Conservation (phyloP, 352 stramenopile genomes). For the Phytopythium helicoides region DNA sequence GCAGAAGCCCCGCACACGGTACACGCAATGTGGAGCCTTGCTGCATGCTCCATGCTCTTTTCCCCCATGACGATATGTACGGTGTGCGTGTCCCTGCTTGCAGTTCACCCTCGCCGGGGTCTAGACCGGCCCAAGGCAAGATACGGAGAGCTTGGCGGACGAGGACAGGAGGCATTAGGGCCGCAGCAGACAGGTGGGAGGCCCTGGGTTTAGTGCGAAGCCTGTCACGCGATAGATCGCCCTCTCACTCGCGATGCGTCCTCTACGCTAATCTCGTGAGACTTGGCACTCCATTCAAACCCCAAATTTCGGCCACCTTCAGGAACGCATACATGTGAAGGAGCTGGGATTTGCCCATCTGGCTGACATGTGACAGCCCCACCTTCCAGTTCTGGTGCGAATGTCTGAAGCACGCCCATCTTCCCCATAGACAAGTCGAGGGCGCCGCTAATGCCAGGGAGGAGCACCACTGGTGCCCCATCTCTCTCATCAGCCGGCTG, state of each 20-base stretch:
- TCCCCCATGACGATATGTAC: too few species aligned
- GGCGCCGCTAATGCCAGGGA: constrained; percentile 4
- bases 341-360: not conserved
- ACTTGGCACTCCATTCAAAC: not conserved
- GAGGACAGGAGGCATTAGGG: constrained; percentile 9
- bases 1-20: not conserved
- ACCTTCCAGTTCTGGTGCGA: constrained; percentile 4
- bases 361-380: not conserved
- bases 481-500: not conserved
- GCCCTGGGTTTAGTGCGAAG: constrained; percentile 17
- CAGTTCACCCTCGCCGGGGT: constrained; percentile 8
- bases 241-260: constrained; percentile 3
- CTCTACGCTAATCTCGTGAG: constrained; percentile 7
- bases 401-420: constrained; percentile 7
- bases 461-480: not conserved
- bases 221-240: not conserved
- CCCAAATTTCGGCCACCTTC: not conserved
- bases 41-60: constrained; percentile 7
- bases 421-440: constrained; percentile 8
- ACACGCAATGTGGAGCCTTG: not conserved
- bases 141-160: constrained; percentile 23
- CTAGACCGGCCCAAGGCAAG: constrained; percentile 15
- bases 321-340: not conserved
- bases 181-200: not conserved
- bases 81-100: constrained; percentile 25